Conservation (phyloP, 2,329 filamentous ascomycete species). For the Epichloe typhina region DNA sequence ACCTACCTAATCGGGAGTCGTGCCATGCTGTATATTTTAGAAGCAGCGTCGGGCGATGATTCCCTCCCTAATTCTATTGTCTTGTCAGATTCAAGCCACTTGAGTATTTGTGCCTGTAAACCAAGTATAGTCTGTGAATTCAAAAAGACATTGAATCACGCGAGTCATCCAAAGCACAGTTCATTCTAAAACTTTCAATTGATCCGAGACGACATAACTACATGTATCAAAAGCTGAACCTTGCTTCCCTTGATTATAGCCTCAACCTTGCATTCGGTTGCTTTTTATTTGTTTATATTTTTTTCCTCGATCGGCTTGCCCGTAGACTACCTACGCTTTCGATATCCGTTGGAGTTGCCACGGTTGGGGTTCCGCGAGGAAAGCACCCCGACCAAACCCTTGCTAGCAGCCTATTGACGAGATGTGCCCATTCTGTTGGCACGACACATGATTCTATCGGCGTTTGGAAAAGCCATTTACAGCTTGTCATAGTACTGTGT, state of each 20-base stretch:
- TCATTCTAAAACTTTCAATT: constrained; percentile 26
- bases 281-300: constrained; percentile 3
- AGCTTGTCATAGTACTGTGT: constrained; percentile 95
- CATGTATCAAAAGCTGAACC: constrained; percentile 25
- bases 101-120: too few species aligned
- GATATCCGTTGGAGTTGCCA: constrained; percentile 6
- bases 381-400: constrained; percentile 18
- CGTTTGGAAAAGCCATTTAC: constrained; percentile 45
- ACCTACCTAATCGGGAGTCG: background rate
- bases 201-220: constrained; percentile 30
- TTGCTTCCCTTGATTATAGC: constrained; percentile 25
- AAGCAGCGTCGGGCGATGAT: too few species aligned
- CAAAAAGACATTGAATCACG: background rate
- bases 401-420: constrained; percentile 26
- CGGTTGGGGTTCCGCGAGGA: constrained; percentile 12
- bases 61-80: too few species aligned
- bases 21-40: too few species aligned
- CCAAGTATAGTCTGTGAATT: too few species aligned
- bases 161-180: background rate
- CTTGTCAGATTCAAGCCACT: too few species aligned
- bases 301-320: constrained; percentile 8
- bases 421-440: constrained; percentile 25
- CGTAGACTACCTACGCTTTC: constrained; percentile 15
- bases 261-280: constrained; percentile 22
- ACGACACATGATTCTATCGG: constrained; percentile 33